Evolutionary conservation across 345 rosid genomes (phyloP), one percentile per base, ranked within the genome.

Genomic region (Dovyalis caffra): DNA sequence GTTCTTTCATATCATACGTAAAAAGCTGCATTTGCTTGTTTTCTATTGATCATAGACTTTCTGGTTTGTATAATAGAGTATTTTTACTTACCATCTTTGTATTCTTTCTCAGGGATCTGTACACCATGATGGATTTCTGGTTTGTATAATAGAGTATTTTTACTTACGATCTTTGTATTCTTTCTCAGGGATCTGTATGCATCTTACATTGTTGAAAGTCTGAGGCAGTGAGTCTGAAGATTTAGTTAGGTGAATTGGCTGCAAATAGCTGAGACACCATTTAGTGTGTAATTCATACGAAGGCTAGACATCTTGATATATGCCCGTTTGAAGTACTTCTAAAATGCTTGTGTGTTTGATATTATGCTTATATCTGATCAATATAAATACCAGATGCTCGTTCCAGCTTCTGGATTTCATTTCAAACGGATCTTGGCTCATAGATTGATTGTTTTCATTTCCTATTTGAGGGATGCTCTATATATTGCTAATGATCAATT

Each of bases 151-250:
- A 18, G 21, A 23, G 1, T 34, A 18, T 11, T 35, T 23, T 6
- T 10, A 28, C 38, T 76, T 23, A n/a, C 38, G 20, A 28, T 20
- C 6, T 28, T 20, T 26, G 35, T 18, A 8, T 20, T 28, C 28
- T 61, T n/a, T 77, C 74, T 79, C 92, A 95, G 99, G 98, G 97
- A 95, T 81, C 92, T 95, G 64, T 95, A 93, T 64, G 98, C 97
- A 9, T 83, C 95, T 40, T 93, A 95, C 87, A 89, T 95, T 64
- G 94, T 89, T 21, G 97, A 93, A 82, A 90, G 91, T 84, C 81
- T 93, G 86, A 95, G 94, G 90, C 87, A 86, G 87, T 90, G 68
- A 87, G 31, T 43, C 26, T 14, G 51, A 60, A 40, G 43, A 28
- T 38, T n/a, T 21, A 23, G 51, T 8, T 21, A 18, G 23, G 34